These are phyloP conservation scores for Apophysomyces variabilis DNA, from an alignment of 371 early-diverging fungal genomes.

Conservation along the genomic window DNA sequence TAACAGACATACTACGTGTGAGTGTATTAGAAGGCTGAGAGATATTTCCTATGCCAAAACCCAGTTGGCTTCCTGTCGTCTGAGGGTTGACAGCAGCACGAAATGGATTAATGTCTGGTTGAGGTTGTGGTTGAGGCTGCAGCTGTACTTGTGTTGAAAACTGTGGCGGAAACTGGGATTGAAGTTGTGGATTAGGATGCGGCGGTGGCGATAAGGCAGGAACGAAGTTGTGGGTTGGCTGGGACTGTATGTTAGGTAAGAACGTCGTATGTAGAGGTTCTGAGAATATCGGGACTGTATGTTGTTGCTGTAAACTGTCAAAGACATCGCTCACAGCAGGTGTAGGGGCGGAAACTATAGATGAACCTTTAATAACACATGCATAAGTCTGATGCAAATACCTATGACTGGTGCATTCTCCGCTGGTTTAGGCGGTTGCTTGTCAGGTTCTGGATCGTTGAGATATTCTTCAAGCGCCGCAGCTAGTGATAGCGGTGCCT, in stretches of 20 bases:
- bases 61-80: neutral
- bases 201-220: too few relatives aligned
- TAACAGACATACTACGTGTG: neutral
- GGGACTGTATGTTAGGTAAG: constrained; percentile 12
- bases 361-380: too few relatives aligned
- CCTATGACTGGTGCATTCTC: constrained; percentile 17
- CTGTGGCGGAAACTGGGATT: too few relatives aligned
- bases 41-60: too few relatives aligned
- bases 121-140: neutral
- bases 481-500: constrained; percentile 88
- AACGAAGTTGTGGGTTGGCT: neutral
- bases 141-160: too few relatives aligned
- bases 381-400: constrained; percentile 1
- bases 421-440: constrained; percentile 12
- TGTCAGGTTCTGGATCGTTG: constrained; percentile 71
- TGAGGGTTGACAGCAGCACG: neutral
- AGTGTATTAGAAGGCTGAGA: neutral
- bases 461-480: constrained; percentile 88
- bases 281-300: constrained; percentile 41
- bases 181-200: too few relatives aligned
- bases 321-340: constrained; percentile 66
- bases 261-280: constrained; percentile 25
- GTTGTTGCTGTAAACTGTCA: constrained; percentile 72
- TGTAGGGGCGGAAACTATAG: too few relatives aligned
- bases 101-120: constrained; percentile 8